Base-by-base conservation (phyloP, 257 asterid genomes). In the Nicotiana attenuata region DNA sequence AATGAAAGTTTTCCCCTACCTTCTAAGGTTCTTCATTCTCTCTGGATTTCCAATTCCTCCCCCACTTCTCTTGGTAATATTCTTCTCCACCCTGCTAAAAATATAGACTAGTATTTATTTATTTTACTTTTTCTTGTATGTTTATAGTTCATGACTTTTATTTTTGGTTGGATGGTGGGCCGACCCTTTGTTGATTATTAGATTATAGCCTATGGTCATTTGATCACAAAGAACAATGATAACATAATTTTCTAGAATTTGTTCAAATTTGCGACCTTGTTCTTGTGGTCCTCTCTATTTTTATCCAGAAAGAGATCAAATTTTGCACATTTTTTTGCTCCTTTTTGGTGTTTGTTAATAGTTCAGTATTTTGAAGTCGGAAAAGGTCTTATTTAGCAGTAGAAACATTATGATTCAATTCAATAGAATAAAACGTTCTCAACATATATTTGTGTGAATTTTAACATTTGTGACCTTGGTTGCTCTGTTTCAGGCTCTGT, bases 1-100 rank as follows among this genome's bases (percentile, higher is more conserved):
- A 87, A 86, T 47, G 93, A 93, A 86, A 85, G 81, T 81, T 75
- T 83, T 60, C 82, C 89, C 59, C 53, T 81, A 81, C 65, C 89
- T 81, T 86, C 90, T 80, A 88, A 91, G 8, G 91, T 85, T 84
- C 91, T 90, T 80, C 95, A 94, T 82, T 85, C 97, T 65, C 90
- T 89, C 69, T 92, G 93, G 98, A 82, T 87, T 63, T 71, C 91
- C 0, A 85, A 83, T 81, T 85, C 94, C 82, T 82, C 92, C 81
- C 88, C 92, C 85, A 84, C 94, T 86, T 89, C 88, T 80, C 92
- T 85, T 61, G 97, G 98, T 92, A 90, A 73, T 61, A 61, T 3
- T 60, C 29, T 60, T 53, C 59, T 14, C 20, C 20, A 14, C 59
- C 59, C n/a, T 15, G 3, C n/a, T 53, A 41, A 8, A 38, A 41